These are phyloP conservation scores for Linderniella brevidens DNA, from an alignment of 257 asterid genomes.

Conservation along the genomic window DNA sequence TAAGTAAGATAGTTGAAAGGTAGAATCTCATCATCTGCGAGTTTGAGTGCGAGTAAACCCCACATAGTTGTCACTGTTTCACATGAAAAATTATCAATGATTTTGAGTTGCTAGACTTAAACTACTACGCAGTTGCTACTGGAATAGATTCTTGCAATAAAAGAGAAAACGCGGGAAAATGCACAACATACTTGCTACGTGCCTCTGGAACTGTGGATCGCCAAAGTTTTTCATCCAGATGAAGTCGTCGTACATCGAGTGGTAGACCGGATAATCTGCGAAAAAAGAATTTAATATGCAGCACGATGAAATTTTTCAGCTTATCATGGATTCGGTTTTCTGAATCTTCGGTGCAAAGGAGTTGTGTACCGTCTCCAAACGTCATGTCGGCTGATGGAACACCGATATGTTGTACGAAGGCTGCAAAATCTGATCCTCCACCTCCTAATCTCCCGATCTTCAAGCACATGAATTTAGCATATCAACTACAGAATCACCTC, in stretches of 20 bases:
- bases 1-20: slow-evolving; percentile 68
- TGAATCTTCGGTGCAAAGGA: background rate
- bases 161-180: background rate
- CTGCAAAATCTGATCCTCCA: slow-evolving; percentile 58
- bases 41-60: slow-evolving; percentile 73
- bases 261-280: slow-evolving; percentile 79
- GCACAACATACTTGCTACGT: slow-evolving; percentile 45
- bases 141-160: background rate
- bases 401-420: slow-evolving; percentile 79
- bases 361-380: slow-evolving; percentile 40
- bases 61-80: slow-evolving; percentile 59
- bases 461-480: slow-evolving; percentile 9
- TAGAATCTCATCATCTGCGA: slow-evolving; percentile 55
- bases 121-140: no score
- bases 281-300: background rate
- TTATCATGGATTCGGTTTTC: background rate
- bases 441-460: slow-evolving; percentile 80
- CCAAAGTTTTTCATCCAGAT: slow-evolving; percentile 83
- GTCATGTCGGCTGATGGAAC: slow-evolving; percentile 48
- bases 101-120: no score
- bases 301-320: background rate
- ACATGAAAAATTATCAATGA: background rate
- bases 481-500: background rate
- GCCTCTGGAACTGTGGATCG: slow-evolving; percentile 71
- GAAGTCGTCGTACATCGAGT: slow-evolving; percentile 74